A percentile compares a stretch with the other conserved stretches of the same genome.
Conservation (phyloP, 2,329 filamentous ascomycete genomes). For the Cryphonectria nitschkei region DNA sequence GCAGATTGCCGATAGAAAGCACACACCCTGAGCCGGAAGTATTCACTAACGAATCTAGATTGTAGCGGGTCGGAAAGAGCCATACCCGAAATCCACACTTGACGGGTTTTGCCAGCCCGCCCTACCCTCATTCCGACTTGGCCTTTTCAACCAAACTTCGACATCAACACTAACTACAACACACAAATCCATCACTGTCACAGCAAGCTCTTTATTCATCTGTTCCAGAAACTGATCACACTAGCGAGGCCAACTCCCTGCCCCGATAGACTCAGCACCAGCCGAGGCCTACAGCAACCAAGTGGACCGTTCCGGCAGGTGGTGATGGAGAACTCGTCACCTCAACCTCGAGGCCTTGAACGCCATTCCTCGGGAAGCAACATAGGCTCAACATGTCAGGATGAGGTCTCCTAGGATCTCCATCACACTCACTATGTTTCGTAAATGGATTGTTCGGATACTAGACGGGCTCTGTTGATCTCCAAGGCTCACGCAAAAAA, state of each 20-base stretch:
- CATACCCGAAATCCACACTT: background rate
- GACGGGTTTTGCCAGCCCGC: too few relatives aligned
- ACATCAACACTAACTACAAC: too few relatives aligned
- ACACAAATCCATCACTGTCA: too few relatives aligned
- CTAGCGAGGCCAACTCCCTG: too few relatives aligned
- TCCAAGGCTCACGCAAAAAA: background rate
- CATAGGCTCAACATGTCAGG: background rate
- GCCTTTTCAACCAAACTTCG: too few relatives aligned
- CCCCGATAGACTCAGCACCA: too few relatives aligned
- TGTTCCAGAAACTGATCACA: too few relatives aligned
- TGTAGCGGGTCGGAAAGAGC: background rate
- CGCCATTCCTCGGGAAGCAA: background rate
- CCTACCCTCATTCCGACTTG: too few relatives aligned
- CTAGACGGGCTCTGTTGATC: background rate
- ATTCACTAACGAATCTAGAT: background rate
- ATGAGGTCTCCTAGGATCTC: too few relatives aligned
- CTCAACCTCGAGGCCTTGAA: background rate
- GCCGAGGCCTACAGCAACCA: background rate
- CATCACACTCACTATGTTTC: background rate
- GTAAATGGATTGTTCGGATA: background rate
- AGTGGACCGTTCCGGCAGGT: background rate
- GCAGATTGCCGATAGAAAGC: background rate
- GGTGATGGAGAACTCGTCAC: background rate
- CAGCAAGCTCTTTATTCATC: too few relatives aligned
- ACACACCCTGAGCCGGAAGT: background rate